phyloP scores from a whole-genome alignment of 2,329 filamentous ascomycete species.

The Blastomyces percursus region DNA sequence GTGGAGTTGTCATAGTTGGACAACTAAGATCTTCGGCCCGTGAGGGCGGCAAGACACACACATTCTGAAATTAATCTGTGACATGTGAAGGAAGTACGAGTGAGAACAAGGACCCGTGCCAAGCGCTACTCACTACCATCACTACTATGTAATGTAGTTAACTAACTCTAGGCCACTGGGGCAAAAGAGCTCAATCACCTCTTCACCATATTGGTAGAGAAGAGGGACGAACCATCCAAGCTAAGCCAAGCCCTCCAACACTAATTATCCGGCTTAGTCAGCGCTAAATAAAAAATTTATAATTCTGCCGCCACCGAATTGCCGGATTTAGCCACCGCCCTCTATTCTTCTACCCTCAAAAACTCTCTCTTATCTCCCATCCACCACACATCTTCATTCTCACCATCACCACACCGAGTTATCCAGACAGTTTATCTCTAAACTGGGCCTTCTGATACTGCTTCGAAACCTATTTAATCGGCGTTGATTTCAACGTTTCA shows the following conservation, averaged over 20 bases:
- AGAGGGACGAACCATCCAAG: too few species aligned
- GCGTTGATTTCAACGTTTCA: neutral
- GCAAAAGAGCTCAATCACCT: too few species aligned
- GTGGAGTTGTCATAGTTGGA: neutral
- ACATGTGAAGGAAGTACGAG: too few species aligned
- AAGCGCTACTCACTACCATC: too few species aligned
- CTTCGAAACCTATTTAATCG: neutral
- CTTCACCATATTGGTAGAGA: too few species aligned
- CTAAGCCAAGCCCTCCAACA: too few species aligned
- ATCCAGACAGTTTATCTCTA: slow-evolving; percentile 2
- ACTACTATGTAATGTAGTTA: too few species aligned
- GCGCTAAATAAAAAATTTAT: neutral
- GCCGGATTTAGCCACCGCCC: slow-evolving; percentile 1
- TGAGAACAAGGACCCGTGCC: too few species aligned
- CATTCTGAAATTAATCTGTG: too few species aligned
- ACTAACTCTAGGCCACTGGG: too few species aligned
- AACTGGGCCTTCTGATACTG: neutral
- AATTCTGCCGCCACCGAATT: neutral
- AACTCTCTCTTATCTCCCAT: slow-evolving; percentile 13
- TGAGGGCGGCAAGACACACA: too few species aligned
- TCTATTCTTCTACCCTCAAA: slow-evolving; percentile 13
- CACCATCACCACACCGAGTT: neutral
- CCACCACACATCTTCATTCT: neutral
- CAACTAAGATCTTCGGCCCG: too few species aligned
- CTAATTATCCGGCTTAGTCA: neutral